phyloP scores from a whole-genome alignment of 1,139 yeast species.

The Suhomyces wounanorum region DNA sequence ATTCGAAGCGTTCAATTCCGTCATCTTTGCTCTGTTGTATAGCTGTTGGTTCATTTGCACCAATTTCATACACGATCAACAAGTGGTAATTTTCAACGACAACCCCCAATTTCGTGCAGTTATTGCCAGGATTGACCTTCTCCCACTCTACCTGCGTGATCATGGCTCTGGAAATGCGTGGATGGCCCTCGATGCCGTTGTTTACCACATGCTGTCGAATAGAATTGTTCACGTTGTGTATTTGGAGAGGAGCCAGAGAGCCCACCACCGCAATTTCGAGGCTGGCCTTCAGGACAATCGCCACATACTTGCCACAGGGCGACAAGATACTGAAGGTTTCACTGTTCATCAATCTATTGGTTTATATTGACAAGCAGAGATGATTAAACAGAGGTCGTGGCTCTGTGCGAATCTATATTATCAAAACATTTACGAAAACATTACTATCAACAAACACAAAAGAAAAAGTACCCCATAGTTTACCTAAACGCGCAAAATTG shows the following conservation, averaged over 20 bases:
- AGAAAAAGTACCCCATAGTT: neutral
- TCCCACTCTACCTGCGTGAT: constrained; percentile 34
- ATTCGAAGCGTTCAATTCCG: constrained; percentile 35
- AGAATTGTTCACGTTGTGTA: constrained; percentile 7
- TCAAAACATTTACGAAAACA: constrained; percentile 9
- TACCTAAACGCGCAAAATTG: constrained; percentile 1
- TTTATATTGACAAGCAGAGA: neutral
- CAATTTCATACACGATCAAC: constrained; percentile 27
- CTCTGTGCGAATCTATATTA: neutral
- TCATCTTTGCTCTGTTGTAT: constrained; percentile 31
- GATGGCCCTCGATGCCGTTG: constrained; percentile 6
- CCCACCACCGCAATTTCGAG: constrained; percentile 5
- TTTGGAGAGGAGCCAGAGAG: constrained; percentile 1
- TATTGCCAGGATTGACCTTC: constrained; percentile 13
- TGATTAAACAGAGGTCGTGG: neutral
- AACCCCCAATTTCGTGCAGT: constrained; percentile 31
- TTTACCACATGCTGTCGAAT: constrained; percentile 8
- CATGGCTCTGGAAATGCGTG: constrained; percentile 3
- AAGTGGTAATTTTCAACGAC: constrained; percentile 24
- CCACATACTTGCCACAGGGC: constrained; percentile 21
- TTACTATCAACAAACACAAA: constrained; percentile 4
- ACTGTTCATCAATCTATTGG: neutral
- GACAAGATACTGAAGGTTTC: constrained; percentile 14
- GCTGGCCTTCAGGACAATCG: constrained; percentile 3
- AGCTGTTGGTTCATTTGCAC: constrained; percentile 29